These are phyloP conservation scores for Pseudogymnoascus sp. DNA, from an alignment of 2,329 filamentous ascomycete genomes.

Conservation along the genomic window DNA sequence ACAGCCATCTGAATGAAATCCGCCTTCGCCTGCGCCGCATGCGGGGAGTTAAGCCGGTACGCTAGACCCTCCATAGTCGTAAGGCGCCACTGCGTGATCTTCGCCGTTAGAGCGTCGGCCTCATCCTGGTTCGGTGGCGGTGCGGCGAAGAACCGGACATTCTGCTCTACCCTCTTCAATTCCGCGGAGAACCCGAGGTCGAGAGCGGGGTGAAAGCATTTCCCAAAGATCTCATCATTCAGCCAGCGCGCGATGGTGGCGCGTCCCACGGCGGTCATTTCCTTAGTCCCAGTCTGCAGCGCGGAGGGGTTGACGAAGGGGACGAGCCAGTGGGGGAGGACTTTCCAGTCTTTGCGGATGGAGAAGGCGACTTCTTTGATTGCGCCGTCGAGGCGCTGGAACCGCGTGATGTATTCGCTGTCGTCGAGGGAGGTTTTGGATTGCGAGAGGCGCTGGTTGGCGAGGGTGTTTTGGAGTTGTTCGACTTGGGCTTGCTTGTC, in stretches of 20 bases:
- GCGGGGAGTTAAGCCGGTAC: slow-evolving; percentile 55
- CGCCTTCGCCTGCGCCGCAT: slow-evolving; percentile 56
- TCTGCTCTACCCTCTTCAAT: slow-evolving; percentile 79
- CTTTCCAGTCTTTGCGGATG: slow-evolving; percentile 88
- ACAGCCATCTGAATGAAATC: slow-evolving; percentile 64
- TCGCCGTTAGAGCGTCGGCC: slow-evolving; percentile 75
- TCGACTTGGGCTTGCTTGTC: slow-evolving; percentile 86
- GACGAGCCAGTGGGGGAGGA: slow-evolving; percentile 71
- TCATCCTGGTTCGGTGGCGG: slow-evolving; percentile 73
- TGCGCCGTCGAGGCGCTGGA: slow-evolving; percentile 83
- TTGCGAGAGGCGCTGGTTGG: slow-evolving; percentile 88
- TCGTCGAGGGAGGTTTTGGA: slow-evolving; percentile 93
- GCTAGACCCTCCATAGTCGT: slow-evolving; percentile 87
- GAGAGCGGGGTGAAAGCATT: slow-evolving; percentile 84
- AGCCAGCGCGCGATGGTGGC: slow-evolving; percentile 86
- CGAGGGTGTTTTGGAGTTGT: slow-evolving; percentile 92
- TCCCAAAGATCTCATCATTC: slow-evolving; percentile 82
- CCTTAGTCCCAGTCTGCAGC: slow-evolving; percentile 78
- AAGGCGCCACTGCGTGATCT: slow-evolving; percentile 87
- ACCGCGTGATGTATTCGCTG: slow-evolving; percentile 82
- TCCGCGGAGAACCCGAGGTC: slow-evolving; percentile 66
- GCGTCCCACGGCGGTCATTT: slow-evolving; percentile 93
- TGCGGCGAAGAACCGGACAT: slow-evolving; percentile 71
- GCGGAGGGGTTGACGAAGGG: slow-evolving; percentile 77
- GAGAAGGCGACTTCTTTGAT: slow-evolving; percentile 94